phyloP scores from a whole-genome alignment of 163 green algal species.

The Coccomyxa subellipsoidea region DNA sequence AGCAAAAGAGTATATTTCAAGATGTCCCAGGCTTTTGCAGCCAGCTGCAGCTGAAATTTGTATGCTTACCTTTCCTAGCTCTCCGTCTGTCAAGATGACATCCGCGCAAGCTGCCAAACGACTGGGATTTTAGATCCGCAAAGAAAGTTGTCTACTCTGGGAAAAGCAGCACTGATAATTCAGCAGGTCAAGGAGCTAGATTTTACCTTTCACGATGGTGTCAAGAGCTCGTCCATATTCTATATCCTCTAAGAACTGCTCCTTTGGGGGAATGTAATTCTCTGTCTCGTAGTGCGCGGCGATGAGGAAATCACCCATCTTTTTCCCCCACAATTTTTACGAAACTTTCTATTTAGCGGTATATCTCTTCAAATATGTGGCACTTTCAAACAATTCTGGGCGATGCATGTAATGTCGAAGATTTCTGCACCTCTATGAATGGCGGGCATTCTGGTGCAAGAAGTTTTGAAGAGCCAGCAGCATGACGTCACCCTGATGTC shows the following conservation, averaged over 20 bases:
- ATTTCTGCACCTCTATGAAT: too few relatives aligned
- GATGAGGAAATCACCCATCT: neutral
- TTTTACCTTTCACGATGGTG: neutral
- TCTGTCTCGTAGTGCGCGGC: slow-evolving; percentile 2
- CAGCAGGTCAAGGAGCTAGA: neutral
- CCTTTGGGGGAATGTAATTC: neutral
- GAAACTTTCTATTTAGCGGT: too few relatives aligned
- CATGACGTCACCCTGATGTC: neutral
- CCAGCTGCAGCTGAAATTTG: neutral
- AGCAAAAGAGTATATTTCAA: neutral
- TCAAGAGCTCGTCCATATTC: neutral
- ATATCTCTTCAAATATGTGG: neutral
- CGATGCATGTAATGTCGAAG: neutral
- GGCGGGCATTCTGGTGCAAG: neutral
- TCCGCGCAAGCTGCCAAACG: neutral
- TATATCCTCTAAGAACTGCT: neutral
- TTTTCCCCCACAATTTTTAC: neutral
- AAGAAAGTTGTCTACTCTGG: neutral
- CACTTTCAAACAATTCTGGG: neutral
- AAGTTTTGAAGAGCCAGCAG: neutral
- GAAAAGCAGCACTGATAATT: neutral
- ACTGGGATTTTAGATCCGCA: neutral
- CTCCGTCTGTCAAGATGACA: neutral
- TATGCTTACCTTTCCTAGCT: neutral
- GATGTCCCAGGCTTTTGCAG: neutral